phyloP scores from a whole-genome alignment of 139 green algal genomes.

The Raphidocelis subcapitata region DNA sequence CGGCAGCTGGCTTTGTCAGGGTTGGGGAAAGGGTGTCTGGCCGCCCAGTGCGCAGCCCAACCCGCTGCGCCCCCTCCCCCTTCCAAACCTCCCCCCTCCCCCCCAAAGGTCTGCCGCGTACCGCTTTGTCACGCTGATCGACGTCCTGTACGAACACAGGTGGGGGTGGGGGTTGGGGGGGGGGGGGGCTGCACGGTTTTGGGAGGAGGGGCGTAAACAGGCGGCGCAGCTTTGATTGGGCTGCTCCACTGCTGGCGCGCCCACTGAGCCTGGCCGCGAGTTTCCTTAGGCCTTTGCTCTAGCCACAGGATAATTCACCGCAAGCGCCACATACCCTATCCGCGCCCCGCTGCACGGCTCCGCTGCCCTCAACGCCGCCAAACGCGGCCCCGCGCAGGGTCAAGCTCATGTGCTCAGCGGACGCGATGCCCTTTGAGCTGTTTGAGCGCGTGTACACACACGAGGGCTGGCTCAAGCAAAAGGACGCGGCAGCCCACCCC shows the following conservation, averaged over 20 bases:
- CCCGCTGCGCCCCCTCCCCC: too few species aligned
- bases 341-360: not conserved
- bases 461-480: slow-evolving; percentile 28
- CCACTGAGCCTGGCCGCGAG: not conserved
- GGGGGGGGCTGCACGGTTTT: not conserved
- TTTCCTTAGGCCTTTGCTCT: not conserved
- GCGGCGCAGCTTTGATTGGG: not conserved
- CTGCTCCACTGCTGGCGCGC: not conserved
- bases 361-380: not conserved
- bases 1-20: too few species aligned
- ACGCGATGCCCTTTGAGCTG: slow-evolving; percentile 74
- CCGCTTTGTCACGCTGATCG: slow-evolving; percentile 93
- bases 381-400: slow-evolving; percentile 39
- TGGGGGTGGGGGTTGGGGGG: slow-evolving; percentile 4
- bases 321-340: not conserved
- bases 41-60: too few species aligned
- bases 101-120: too few species aligned
- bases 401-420: slow-evolving; percentile 78
- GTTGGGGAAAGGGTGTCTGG: too few species aligned
- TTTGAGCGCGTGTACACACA: slow-evolving; percentile 86
- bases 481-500: not conserved
- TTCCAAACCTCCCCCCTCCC: too few species aligned
- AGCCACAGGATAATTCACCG: not conserved
- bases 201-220: not conserved
- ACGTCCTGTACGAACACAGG: slow-evolving; percentile 93